phyloP scores from a whole-genome alignment of 495 filamentous ascomycete species.

The Massariosphaeria phaeospora region DNA sequence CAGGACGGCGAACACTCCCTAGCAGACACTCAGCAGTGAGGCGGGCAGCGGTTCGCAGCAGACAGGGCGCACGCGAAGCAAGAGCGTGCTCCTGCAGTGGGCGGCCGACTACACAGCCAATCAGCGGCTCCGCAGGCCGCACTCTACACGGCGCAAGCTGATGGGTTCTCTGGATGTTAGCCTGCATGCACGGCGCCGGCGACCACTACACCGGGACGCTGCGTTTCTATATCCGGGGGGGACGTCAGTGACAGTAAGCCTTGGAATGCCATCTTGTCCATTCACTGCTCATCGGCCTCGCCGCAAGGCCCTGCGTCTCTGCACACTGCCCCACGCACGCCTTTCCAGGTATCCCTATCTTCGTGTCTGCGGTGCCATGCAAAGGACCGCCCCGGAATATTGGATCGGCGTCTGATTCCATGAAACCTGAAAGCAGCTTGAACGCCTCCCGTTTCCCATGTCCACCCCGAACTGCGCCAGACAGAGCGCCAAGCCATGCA shows the following conservation, averaged over 20 bases:
- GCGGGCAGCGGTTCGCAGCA: too few species aligned
- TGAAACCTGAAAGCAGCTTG: constrained; percentile 11
- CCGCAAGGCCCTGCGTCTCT: neutral
- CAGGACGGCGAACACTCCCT: too few species aligned
- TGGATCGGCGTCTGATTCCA: constrained; percentile 9
- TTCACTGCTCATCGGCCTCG: constrained; percentile 13
- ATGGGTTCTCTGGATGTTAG: constrained; percentile 14
- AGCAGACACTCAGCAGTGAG: too few species aligned
- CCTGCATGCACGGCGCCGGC: constrained; percentile 28
- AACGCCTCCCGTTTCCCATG: constrained; percentile 14
- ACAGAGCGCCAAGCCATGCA: constrained; percentile 22
- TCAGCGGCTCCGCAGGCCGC: constrained; percentile 5
- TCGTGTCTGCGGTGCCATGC: neutral
- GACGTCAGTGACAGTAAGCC: neutral
- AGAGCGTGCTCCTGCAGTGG: too few species aligned
- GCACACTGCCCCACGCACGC: neutral
- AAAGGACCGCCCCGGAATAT: constrained; percentile 12
- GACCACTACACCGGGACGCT: constrained; percentile 19
- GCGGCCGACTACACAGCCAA: too few species aligned
- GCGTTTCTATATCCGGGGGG: constrained; percentile 18
- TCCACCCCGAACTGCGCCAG: constrained; percentile 1
- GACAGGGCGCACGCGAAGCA: too few species aligned
- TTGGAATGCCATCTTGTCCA: neutral
- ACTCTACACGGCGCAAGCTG: constrained; percentile 20
- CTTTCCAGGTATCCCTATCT: constrained; percentile 7